Evolutionary conservation across 352 stramenopile species (phyloP).

Genomic region (Aphanomyces invadans): DNA sequence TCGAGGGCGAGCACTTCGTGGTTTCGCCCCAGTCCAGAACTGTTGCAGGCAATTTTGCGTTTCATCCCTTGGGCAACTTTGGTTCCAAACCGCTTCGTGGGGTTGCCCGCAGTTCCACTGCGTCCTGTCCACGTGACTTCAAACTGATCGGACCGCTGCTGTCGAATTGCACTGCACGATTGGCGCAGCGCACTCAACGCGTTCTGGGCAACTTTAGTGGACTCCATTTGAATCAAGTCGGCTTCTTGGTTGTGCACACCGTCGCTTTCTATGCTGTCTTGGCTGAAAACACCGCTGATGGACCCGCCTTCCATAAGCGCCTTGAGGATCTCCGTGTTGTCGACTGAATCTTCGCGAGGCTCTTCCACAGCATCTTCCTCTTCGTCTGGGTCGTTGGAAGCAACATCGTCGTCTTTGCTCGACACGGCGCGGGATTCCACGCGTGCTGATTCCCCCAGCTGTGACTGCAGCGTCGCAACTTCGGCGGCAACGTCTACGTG

Average conservation of each 20-base stretch:
- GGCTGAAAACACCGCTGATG: slow-evolving; percentile 94
- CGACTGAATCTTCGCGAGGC: slow-evolving; percentile 32
- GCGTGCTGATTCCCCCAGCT: neutral
- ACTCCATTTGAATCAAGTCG: slow-evolving; percentile 88
- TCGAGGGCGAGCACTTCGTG: slow-evolving; percentile 32
- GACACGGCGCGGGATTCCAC: slow-evolving; percentile 15
- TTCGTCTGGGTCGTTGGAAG: slow-evolving; percentile 21
- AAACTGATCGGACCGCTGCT: slow-evolving; percentile 52
- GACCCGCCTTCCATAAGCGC: slow-evolving; percentile 85
- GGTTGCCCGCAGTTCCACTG: slow-evolving; percentile 58
- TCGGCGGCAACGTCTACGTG: slow-evolving; percentile 45
- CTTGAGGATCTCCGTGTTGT: slow-evolving; percentile 85
- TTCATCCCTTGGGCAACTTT: slow-evolving; percentile 30
- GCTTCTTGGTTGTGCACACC: slow-evolving; percentile 83
- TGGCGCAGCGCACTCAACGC: slow-evolving; percentile 71
- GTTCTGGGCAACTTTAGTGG: slow-evolving; percentile 81
- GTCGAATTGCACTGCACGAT: slow-evolving; percentile 62
- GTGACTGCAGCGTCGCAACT: neutral
- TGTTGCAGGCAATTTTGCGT: neutral
- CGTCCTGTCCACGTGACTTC: slow-evolving; percentile 75
- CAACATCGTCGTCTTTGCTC: slow-evolving; percentile 32
- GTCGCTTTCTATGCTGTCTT: slow-evolving; percentile 88
- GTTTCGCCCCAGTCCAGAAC: neutral
- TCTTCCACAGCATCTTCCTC: neutral
- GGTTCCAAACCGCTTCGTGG: slow-evolving; percentile 39